A percentile compares a stretch with the other conserved stretches of the same genome.
These are phyloP conservation scores for Fusarium sp. DNA, from an alignment of 2,329 filamentous ascomycete species.

Conservation along the genomic window DNA sequence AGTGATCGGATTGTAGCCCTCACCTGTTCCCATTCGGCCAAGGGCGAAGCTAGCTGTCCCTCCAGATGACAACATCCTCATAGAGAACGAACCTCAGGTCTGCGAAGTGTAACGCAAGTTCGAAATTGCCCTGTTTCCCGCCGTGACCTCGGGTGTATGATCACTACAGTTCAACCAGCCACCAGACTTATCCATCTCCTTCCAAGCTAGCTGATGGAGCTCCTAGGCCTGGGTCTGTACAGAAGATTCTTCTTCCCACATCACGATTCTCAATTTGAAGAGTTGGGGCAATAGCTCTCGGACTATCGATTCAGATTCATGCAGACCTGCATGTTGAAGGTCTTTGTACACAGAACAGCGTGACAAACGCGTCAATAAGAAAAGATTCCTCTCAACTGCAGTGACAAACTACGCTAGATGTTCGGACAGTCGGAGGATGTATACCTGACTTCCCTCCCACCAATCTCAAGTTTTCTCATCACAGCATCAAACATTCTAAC, in stretches of 20 bases:
- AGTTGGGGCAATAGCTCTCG: neutral
- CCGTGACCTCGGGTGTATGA: fast-evolving
- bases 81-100: no score
- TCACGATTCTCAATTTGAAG: neutral
- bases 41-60: no score
- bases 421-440: neutral
- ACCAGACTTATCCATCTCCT: neutral
- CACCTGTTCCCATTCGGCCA: no score
- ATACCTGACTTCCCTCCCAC: neutral
- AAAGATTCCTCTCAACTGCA: neutral
- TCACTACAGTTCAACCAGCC: neutral
- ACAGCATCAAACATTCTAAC: neutral
- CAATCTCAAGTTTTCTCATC: neutral
- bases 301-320: conserved; percentile 6
- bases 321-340: neutral
- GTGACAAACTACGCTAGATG: fast-evolving
- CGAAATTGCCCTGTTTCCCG: fast-evolving
- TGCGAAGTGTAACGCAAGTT: no score
- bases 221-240: fast-evolving
- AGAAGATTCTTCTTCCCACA: neutral
- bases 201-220: neutral
- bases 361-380: neutral
- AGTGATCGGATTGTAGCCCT: no score
- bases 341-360: neutral
- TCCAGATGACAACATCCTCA: no score